Percentiles rank a stretch among this genome's conserved stretches.
Evolutionary conservation across 257 asterid genomes (phyloP).

Genomic region (Striga asiatica): DNA sequence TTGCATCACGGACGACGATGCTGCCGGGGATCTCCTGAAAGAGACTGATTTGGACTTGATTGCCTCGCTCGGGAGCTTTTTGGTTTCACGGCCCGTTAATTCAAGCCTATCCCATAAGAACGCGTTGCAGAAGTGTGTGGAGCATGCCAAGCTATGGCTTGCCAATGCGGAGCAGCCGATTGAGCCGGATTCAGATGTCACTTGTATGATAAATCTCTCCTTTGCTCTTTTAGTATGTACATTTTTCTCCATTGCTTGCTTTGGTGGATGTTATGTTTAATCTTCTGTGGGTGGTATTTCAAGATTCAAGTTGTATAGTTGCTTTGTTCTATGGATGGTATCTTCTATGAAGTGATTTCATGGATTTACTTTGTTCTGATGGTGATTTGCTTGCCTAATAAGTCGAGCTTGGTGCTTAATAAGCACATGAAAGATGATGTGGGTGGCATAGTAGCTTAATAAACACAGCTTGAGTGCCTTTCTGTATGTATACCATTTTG

Average conservation of each 20-base stretch:
- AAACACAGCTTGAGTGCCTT: too few relatives aligned
- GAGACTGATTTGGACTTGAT: constrained; percentile 86
- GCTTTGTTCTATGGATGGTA: neutral
- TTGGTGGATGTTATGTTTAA: neutral
- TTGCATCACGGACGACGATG: constrained; percentile 81
- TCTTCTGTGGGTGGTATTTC: neutral
- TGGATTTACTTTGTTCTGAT: too few relatives aligned
- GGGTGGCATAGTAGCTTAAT: neutral
- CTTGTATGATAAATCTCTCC: constrained; percentile 41
- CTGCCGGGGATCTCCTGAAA: constrained; percentile 53
- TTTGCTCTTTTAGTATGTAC: neutral
- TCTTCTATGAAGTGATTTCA: neutral
- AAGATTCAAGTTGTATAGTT: neutral
- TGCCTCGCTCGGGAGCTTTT: constrained; percentile 51
- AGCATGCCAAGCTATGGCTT: constrained; percentile 80
- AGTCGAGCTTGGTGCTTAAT: too few relatives aligned
- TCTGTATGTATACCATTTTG: too few relatives aligned
- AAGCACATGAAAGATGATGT: too few relatives aligned
- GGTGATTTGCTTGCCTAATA: too few relatives aligned
- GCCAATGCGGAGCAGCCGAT: constrained; percentile 49
- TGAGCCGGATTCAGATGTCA: constrained; percentile 34
- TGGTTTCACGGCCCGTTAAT: constrained; percentile 65
- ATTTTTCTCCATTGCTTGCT: neutral
- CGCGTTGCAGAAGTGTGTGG: constrained; percentile 56
- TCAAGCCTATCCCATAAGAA: constrained; percentile 74